These are phyloP conservation scores for Allium fistulosum DNA, from an alignment of 106 monocot genomes.

Conservation along the genomic window DNA sequence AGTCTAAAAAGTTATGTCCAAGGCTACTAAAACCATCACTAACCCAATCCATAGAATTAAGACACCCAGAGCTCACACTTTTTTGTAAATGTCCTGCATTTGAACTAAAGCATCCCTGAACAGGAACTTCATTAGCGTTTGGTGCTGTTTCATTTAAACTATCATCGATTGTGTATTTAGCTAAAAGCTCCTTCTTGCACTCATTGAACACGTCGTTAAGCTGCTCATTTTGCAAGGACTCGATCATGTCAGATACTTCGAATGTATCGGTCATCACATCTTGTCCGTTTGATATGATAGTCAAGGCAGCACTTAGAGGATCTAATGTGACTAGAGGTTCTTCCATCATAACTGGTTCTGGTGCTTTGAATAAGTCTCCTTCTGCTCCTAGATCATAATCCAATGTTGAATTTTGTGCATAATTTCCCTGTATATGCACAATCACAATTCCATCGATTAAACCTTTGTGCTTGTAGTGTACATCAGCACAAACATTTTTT, in stretches of 20 bases:
- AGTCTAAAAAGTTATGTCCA: slow-evolving; percentile 44
- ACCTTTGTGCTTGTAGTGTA: background rate
- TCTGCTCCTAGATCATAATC: slow-evolving; percentile 63
- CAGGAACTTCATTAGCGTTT: slow-evolving; percentile 7
- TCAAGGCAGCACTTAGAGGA: slow-evolving; percentile 31
- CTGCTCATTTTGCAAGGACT: slow-evolving; percentile 39
- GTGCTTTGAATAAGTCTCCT: slow-evolving; percentile 73
- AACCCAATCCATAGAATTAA: slow-evolving; percentile 47
- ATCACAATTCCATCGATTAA: background rate
- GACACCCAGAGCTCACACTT: slow-evolving; percentile 55
- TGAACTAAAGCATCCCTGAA: slow-evolving; percentile 1
- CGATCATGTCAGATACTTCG: slow-evolving; percentile 23
- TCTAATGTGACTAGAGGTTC: slow-evolving; percentile 27
- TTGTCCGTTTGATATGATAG: slow-evolving; percentile 28
- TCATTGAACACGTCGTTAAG: slow-evolving; percentile 64
- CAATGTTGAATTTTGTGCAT: slow-evolving; percentile 23
- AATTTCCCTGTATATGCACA: slow-evolving; percentile 13
- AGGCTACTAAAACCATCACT: slow-evolving; percentile 5
- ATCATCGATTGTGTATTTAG: slow-evolving; percentile 41
- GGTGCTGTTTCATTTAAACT: slow-evolving; percentile 22
- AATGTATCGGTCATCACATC: slow-evolving; percentile 38
- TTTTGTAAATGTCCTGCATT: slow-evolving; percentile 35
- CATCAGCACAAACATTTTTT: too few species aligned
- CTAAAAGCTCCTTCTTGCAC: slow-evolving; percentile 66
- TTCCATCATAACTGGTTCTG: slow-evolving; percentile 35